Evolutionary conservation across 2,329 filamentous ascomycete species (phyloP).

Genomic region (Alternaria tenuissima): DNA sequence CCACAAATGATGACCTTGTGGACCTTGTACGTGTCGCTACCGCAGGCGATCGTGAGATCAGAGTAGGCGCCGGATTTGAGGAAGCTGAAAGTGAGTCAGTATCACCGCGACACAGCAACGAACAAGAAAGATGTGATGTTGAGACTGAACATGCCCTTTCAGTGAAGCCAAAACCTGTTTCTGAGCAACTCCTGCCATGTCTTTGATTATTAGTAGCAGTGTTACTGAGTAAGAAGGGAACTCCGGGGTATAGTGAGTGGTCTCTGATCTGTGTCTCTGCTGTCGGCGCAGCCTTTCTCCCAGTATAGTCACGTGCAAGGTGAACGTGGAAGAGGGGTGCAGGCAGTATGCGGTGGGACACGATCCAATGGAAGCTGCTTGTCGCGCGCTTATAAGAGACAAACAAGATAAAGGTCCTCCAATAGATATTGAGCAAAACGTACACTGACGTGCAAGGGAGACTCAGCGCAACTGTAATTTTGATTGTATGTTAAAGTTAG

Average conservation of each 20-base stretch:
- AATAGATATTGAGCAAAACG: too few relatives aligned
- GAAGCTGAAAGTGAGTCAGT: background rate
- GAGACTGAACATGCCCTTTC: background rate
- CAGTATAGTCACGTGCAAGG: too few relatives aligned
- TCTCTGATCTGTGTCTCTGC: too few relatives aligned
- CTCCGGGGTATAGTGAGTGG: background rate
- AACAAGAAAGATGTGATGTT: accelerated
- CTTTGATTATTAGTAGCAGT: accelerated
- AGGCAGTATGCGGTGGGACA: too few relatives aligned
- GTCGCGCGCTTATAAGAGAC: too few relatives aligned
- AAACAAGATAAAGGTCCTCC: too few relatives aligned
- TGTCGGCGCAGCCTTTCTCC: too few relatives aligned
- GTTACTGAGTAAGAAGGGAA: background rate
- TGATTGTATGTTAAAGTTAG: too few relatives aligned
- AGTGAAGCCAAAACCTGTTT: background rate
- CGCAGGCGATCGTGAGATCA: background rate
- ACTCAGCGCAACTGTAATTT: accelerated
- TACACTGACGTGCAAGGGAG: too few relatives aligned
- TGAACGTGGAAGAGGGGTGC: too few relatives aligned
- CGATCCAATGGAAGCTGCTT: too few relatives aligned
- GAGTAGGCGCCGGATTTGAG: background rate
- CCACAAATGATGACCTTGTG: background rate
- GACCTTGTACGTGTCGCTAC: background rate
- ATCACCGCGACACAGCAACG: accelerated
- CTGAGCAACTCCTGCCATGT: accelerated